phyloP scores from a whole-genome alignment of 768 basidiomycete genomes.

The Trametes sanguinea region DNA sequence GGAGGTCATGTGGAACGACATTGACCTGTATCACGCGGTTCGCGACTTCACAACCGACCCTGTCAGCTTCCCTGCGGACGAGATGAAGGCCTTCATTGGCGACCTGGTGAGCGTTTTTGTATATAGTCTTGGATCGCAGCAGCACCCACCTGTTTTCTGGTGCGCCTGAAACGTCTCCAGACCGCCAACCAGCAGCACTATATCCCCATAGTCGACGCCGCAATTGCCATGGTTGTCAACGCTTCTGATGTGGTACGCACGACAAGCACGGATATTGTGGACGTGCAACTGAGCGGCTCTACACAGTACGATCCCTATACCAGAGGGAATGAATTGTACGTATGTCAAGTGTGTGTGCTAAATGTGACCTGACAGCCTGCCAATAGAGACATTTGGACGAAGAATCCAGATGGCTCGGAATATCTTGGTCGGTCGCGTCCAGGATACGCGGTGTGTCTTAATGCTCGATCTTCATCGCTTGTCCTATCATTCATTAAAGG shows the following conservation, averaged over 20 bases:
- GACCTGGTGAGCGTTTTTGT: conserved; percentile 49
- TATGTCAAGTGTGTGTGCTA: too few relatives aligned
- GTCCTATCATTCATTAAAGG: too few relatives aligned
- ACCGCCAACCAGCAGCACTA: conserved; percentile 52
- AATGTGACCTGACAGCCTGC: too few relatives aligned
- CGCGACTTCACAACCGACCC: conserved; percentile 74
- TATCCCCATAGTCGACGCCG: conserved; percentile 73
- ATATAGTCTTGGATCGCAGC: background rate
- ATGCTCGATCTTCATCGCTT: too few relatives aligned
- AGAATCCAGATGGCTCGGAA: conserved; percentile 71
- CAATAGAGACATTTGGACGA: conserved; percentile 66
- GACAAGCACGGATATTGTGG: background rate
- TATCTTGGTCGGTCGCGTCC: conserved; percentile 81
- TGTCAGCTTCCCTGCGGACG: conserved; percentile 58
- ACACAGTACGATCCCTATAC: conserved; percentile 67
- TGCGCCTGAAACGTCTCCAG: conserved; percentile 25
- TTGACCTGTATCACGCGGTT: conserved; percentile 68
- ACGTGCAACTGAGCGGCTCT: too few relatives aligned
- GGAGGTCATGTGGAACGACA: conserved; percentile 84
- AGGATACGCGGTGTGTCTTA: conserved; percentile 55
- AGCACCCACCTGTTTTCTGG: too few relatives aligned
- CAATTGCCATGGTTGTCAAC: conserved; percentile 57
- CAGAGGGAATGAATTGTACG: conserved; percentile 56
- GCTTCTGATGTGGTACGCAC: conserved; percentile 59
- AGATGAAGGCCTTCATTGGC: conserved; percentile 53